Conservation (phyloP, 2,329 filamentous ascomycete genomes). For the Westerdykella aurantiaca region DNA sequence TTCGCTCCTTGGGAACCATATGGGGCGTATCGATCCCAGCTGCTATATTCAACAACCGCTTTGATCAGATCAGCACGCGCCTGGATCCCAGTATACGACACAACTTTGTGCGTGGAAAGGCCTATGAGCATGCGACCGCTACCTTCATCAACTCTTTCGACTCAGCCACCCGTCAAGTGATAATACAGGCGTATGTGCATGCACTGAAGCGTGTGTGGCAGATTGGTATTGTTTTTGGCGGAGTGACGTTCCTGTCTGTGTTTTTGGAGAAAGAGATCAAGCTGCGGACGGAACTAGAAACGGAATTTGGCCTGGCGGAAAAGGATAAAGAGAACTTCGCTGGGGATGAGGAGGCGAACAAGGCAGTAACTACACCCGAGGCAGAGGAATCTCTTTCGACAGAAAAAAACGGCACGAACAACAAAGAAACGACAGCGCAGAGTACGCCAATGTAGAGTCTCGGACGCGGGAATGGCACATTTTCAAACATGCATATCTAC, state of each 20-base stretch:
- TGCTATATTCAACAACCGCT: constrained; percentile 26
- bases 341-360: no score
- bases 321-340: no score
- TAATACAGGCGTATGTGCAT: constrained; percentile 31
- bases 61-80: constrained; percentile 13
- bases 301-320: constrained; percentile 32
- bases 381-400: no score
- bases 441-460: no score
- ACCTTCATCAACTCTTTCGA: constrained; percentile 18
- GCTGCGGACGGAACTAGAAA: constrained; percentile 37
- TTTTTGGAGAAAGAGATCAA: constrained; percentile 32
- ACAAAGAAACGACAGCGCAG: no score
- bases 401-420: no score
- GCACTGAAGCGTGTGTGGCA: constrained; percentile 38
- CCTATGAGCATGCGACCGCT: constrained; percentile 22
- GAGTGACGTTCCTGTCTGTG: constrained; percentile 19
- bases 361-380: no score
- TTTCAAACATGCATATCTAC: no score
- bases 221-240: constrained; percentile 29
- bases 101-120: constrained; percentile 16
- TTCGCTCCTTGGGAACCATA: constrained; percentile 23
- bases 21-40: constrained; percentile 27
- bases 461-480: no score
- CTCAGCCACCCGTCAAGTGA: constrained; percentile 13
- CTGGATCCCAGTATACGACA: constrained; percentile 3